Evolutionary conservation across 331 rosid species (phyloP).

Genomic region (Cydonia oblonga): DNA sequence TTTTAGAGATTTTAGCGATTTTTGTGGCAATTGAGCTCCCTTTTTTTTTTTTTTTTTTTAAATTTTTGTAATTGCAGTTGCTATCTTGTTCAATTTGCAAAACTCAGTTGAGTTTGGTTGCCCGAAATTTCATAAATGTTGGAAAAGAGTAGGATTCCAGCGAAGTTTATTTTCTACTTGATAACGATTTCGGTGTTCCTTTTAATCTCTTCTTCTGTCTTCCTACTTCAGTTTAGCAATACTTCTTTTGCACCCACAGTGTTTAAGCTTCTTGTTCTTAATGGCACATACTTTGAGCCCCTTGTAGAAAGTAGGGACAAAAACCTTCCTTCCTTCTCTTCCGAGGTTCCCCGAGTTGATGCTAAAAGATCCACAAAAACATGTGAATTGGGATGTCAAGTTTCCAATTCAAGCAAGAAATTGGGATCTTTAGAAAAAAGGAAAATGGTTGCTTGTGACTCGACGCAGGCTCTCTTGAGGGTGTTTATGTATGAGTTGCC

Average conservation of each 20-base stretch:
- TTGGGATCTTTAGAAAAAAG: slow-evolving; percentile 12
- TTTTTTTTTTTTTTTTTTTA: not conserved
- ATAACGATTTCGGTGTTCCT: slow-evolving; percentile 59
- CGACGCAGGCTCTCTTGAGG: slow-evolving; percentile 37
- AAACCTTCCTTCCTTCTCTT: slow-evolving; percentile 12
- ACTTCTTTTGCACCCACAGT: slow-evolving; percentile 62
- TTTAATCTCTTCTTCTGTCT: slow-evolving; percentile 53
- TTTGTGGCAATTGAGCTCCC: not conserved
- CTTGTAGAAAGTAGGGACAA: slow-evolving; percentile 25
- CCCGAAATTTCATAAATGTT: slow-evolving; percentile 38
- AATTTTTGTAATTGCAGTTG: not conserved
- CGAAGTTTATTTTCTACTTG: slow-evolving; percentile 50
- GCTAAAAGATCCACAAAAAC: slow-evolving; percentile 8
- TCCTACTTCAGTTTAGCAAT: slow-evolving; percentile 55
- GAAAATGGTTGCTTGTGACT: slow-evolving; percentile 27
- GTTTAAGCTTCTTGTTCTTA: slow-evolving; percentile 52
- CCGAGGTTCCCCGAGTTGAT: slow-evolving; percentile 16
- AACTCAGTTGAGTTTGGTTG: slow-evolving; percentile 1
- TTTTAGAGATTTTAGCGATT: not conserved
- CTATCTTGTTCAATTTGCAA: slow-evolving; percentile 11
- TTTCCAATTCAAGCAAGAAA: slow-evolving; percentile 21
- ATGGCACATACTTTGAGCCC: slow-evolving; percentile 50
- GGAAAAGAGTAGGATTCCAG: slow-evolving; percentile 51
- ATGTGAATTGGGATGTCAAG: slow-evolving; percentile 24
- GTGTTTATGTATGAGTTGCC: slow-evolving; percentile 90